A percentile compares a stretch with the other conserved stretches of the same genome.
Conservation (phyloP, 2,329 filamentous ascomycete genomes). For the Penicillium freii region DNA sequence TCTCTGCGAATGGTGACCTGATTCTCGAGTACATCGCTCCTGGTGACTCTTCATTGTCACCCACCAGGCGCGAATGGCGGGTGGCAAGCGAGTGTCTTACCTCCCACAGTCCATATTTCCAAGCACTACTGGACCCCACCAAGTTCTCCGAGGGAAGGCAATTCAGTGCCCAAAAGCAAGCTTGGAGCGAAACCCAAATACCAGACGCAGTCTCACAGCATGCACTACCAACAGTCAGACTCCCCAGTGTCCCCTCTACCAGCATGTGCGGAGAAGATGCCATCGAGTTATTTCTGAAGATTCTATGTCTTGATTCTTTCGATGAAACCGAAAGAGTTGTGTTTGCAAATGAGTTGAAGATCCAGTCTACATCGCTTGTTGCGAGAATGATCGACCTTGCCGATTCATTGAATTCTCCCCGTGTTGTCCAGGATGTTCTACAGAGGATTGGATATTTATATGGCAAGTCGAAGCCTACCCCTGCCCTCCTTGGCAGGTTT, state of each 20-base stretch:
- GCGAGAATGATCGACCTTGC: constrained; percentile 34
- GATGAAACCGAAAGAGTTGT: constrained; percentile 16
- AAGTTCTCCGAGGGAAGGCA: constrained; percentile 44
- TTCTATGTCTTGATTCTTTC: constrained; percentile 30
- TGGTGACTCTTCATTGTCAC: constrained; percentile 2
- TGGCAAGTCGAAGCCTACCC: constrained; percentile 29
- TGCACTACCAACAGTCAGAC: constrained; percentile 28
- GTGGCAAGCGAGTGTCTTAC: constrained; percentile 35
- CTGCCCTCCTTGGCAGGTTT: constrained; percentile 24
- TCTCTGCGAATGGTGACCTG: constrained; percentile 36
- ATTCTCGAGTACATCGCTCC: constrained; percentile 34
- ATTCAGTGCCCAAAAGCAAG: constrained; percentile 31
- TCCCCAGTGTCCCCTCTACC: constrained; percentile 29
- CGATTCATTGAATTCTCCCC: constrained; percentile 36
- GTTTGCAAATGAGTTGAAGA: constrained; percentile 29
- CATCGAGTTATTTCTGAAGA: constrained; percentile 35
- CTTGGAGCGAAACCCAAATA: background rate
- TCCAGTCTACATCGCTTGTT: constrained; percentile 32
- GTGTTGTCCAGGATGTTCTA: constrained; percentile 25
- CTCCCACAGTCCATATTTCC: constrained; percentile 41
- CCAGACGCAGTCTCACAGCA: background rate
- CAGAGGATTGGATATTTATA: constrained; percentile 29
- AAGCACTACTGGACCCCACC: constrained; percentile 39
- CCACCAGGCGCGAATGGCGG: constrained; percentile 29
- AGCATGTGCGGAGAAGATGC: constrained; percentile 31